A percentile compares a stretch with the other conserved stretches of the same genome.
phyloP scores from a whole-genome alignment of 1,284 basidiomycete species.

The Cutaneotrichosporon mucoides region DNA sequence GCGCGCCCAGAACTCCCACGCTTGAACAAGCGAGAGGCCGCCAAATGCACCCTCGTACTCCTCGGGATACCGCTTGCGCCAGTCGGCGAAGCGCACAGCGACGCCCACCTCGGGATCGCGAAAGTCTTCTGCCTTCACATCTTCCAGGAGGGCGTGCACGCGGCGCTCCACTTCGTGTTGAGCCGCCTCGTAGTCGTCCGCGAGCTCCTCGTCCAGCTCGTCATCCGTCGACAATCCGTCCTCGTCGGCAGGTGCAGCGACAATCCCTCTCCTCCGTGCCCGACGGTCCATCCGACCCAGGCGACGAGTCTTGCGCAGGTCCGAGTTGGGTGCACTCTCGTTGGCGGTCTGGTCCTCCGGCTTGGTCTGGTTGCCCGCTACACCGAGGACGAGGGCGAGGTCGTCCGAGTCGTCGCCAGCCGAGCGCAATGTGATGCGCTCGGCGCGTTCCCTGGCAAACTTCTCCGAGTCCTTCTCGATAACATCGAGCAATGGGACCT shows the following conservation, averaged over 20 bases:
- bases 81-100: slow-evolving; percentile 67
- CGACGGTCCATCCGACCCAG: slow-evolving; percentile 52
- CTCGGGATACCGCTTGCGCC: slow-evolving; percentile 71
- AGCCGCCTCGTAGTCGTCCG: slow-evolving; percentile 66
- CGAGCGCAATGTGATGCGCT: slow-evolving; percentile 65
- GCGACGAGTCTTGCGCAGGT: slow-evolving; percentile 57
- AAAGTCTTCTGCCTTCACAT: slow-evolving; percentile 85
- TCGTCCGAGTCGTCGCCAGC: slow-evolving; percentile 76
- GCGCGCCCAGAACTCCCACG: slow-evolving; percentile 94
- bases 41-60: slow-evolving; percentile 86
- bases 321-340: slow-evolving; percentile 49
- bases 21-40: slow-evolving; percentile 78
- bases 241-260: background rate
- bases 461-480: slow-evolving; percentile 77
- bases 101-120: slow-evolving; percentile 71
- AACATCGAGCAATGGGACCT: slow-evolving; percentile 70
- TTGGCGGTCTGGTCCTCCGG: slow-evolving; percentile 10
- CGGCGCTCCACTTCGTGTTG: slow-evolving; percentile 57
- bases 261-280: slow-evolving; percentile 52
- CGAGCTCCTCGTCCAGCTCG: slow-evolving; percentile 61
- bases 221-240: slow-evolving; percentile 85
- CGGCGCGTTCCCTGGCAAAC: slow-evolving; percentile 67
- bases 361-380: slow-evolving; percentile 44
- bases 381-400: slow-evolving; percentile 67
- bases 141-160: slow-evolving; percentile 60